A percentile compares a stretch with the other conserved stretches of the same genome.
Evolutionary conservation across 1,284 basidiomycete species (phyloP).

Genomic region (Cutaneotrichosporon sp.): DNA sequence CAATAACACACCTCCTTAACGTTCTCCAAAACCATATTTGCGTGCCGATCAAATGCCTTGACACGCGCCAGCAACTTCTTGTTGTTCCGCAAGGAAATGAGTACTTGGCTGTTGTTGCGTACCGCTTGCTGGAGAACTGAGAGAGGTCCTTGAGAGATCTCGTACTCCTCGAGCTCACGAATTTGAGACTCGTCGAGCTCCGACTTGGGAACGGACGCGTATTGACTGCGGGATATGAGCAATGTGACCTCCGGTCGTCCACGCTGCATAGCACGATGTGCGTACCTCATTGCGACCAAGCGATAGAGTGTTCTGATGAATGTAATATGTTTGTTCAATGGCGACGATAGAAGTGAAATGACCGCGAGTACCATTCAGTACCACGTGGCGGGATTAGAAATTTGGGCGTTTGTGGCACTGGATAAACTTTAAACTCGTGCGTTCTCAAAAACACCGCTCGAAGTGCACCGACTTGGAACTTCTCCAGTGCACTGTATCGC

Average conservation of each 20-base stretch:
- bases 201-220: constrained; percentile 92
- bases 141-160: constrained; percentile 93
- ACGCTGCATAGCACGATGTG: too few relatives aligned
- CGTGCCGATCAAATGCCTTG: constrained; percentile 98
- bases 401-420: constrained; percentile 3
- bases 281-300: constrained; percentile 9
- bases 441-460: too few relatives aligned
- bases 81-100: constrained; percentile 96
- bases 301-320: not conserved
- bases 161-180: constrained; percentile 90
- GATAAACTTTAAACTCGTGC: too few relatives aligned
- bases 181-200: constrained; percentile 97
- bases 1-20: constrained; percentile 82
- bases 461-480: too few relatives aligned
- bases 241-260: not conserved
- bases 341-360: too few relatives aligned
- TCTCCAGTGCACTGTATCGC: too few relatives aligned
- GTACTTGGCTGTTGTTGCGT: constrained; percentile 93
- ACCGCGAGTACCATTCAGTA: too few relatives aligned
- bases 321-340: not conserved
- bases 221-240: constrained; percentile 62
- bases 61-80: constrained; percentile 96
- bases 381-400: constrained; percentile 5
- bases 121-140: constrained; percentile 98
- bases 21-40: constrained; percentile 98